Evolutionary conservation across 1,284 basidiomycete genomes (phyloP).

Genomic region (Ustilago lituana): DNA sequence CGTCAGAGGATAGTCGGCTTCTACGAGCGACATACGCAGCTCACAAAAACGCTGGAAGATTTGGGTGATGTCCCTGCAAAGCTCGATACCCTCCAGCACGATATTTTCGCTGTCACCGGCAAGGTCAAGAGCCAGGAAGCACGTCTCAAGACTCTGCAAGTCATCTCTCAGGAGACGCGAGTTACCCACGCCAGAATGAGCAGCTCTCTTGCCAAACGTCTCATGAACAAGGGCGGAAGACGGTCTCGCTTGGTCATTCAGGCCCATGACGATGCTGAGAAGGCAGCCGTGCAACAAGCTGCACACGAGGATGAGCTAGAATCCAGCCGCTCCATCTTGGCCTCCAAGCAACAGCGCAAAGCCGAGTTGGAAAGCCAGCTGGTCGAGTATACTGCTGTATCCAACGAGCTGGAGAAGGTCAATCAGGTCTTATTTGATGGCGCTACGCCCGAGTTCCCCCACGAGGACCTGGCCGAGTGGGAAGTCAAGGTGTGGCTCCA

Average conservation of each 20-base stretch:
- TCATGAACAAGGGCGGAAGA: constrained; percentile 34
- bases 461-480: constrained; percentile 40
- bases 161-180: constrained; percentile 19
- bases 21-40: constrained; percentile 27
- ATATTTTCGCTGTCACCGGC: constrained; percentile 35
- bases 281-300: constrained; percentile 20
- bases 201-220: constrained; percentile 30
- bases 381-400: constrained; percentile 16
- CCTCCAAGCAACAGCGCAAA: constrained; percentile 7
- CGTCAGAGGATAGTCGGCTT: constrained; percentile 26
- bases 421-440: constrained; percentile 36
- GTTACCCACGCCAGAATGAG: constrained; percentile 22
- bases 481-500: constrained; percentile 44
- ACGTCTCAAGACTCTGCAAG: constrained; percentile 31
- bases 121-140: constrained; percentile 37
- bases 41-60: constrained; percentile 17
- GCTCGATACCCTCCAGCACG: constrained; percentile 29
- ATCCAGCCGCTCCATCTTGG: constrained; percentile 7
- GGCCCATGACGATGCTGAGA: constrained; percentile 21
- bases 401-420: constrained; percentile 23
- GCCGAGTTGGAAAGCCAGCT: constrained; percentile 21
- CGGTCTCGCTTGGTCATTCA: constrained; percentile 15
- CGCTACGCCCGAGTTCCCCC: constrained; percentile 30
- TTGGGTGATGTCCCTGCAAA: constrained; percentile 36
- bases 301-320: constrained; percentile 28